Percentiles rank a stretch among this genome's conserved stretches.
These are phyloP conservation scores for Botryotinia calthae DNA, from an alignment of 2,329 filamentous ascomycete genomes.

Conservation along the genomic window DNA sequence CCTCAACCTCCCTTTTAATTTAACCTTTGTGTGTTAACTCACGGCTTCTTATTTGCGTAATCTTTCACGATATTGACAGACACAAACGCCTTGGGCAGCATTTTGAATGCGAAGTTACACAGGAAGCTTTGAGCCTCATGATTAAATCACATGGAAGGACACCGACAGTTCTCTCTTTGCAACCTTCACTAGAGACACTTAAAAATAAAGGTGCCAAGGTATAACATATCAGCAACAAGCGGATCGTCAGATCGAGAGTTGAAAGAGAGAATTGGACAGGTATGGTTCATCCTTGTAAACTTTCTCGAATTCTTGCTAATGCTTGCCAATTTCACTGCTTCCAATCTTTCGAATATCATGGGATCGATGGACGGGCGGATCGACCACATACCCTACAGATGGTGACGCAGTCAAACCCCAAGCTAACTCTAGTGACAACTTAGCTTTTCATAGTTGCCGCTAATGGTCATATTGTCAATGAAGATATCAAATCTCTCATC, in stretches of 20 bases:
- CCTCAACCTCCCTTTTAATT: not conserved
- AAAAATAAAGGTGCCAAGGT: not conserved
- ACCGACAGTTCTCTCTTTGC: not conserved
- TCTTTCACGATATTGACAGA: not conserved
- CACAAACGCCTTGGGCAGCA: no score
- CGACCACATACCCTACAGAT: not conserved
- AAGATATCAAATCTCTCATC: conserved; percentile 45
- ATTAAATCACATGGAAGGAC: not conserved
- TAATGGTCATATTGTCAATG: conserved; percentile 41
- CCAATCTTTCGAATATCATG: not conserved
- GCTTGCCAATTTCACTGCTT: not conserved
- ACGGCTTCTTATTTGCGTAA: not conserved
- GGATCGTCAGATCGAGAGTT: conserved; percentile 32
- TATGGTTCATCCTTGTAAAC: conserved; percentile 22
- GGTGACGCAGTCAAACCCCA: not conserved
- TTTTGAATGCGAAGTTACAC: not conserved
- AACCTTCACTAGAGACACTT: not conserved
- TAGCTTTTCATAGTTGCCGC: conserved; percentile 48
- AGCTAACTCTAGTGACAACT: not conserved
- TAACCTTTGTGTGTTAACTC: not conserved
- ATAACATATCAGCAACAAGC: not conserved
- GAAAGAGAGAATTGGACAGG: conserved; percentile 33
- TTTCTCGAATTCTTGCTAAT: not conserved
- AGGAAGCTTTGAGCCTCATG: not conserved
- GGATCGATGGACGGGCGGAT: not conserved